Percentiles rank a stretch among this genome's conserved stretches.
Evolutionary conservation across 2,329 filamentous ascomycete species (phyloP).

Genomic region (Hysterium pulicare): DNA sequence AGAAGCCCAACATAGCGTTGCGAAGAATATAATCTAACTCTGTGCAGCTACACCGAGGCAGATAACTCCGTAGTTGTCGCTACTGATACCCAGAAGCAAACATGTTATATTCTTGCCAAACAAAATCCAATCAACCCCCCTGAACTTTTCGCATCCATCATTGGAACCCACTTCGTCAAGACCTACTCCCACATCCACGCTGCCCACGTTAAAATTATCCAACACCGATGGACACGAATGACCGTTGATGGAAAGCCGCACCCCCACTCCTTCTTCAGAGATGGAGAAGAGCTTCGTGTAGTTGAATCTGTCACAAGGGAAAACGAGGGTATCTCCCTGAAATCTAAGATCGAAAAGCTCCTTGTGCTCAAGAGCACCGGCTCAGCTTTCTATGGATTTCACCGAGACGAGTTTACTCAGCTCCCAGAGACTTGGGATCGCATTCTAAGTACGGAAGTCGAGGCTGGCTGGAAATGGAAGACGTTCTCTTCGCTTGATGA

Average conservation of each 20-base stretch:
- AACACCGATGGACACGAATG: conserved; percentile 91
- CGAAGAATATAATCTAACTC: conserved; percentile 13
- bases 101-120: conserved; percentile 83
- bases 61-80: conserved; percentile 95
- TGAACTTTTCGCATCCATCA: conserved; percentile 81
- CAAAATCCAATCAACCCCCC: conserved; percentile 88
- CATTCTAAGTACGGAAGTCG: conserved; percentile 90
- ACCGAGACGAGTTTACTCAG: conserved; percentile 90
- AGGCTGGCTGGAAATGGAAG: conserved; percentile 83
- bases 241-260: conserved; percentile 82
- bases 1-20: conserved; percentile 25
- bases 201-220: conserved; percentile 76
- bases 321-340: conserved; percentile 68
- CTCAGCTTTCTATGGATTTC: conserved; percentile 91
- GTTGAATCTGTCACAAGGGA: conserved; percentile 70
- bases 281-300: conserved; percentile 82
- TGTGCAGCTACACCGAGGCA: conserved; percentile 75
- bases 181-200: conserved; percentile 84
- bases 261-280: conserved; percentile 90
- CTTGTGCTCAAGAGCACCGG: conserved; percentile 95
- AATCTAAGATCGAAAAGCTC: conserved; percentile 74
- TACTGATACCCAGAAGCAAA: conserved; percentile 98
- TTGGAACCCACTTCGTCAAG: conserved; percentile 85
- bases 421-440: conserved; percentile 90
- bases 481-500: conserved; percentile 63